phyloP scores from a whole-genome alignment of 768 basidiomycete genomes.

The Infundibulicybe gibba region DNA sequence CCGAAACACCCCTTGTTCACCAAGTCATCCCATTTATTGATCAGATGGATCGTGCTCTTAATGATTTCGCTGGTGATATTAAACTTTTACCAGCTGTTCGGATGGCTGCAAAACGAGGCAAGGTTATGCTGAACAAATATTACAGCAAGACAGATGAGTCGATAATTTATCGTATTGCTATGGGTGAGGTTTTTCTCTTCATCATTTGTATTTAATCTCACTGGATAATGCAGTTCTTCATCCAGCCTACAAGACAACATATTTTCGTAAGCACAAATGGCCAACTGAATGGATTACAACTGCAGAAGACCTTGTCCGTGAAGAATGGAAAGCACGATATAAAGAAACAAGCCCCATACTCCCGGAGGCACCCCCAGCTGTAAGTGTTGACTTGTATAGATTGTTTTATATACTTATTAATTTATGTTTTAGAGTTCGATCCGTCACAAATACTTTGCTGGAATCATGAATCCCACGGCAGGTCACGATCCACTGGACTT shows the following conservation, averaged over 20 bases:
- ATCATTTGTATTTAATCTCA: too few species aligned
- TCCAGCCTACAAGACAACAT: slow-evolving; percentile 12
- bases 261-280: slow-evolving; percentile 15
- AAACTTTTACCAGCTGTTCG: too few species aligned
- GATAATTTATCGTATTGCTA: too few species aligned
- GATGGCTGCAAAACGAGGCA: too few species aligned
- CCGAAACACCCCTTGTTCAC: too few species aligned
- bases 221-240: too few species aligned
- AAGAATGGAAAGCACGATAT: neutral
- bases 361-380: neutral
- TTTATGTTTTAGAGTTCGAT: neutral
- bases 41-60: too few species aligned
- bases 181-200: too few species aligned
- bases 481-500: slow-evolving; percentile 1
- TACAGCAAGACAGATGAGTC: too few species aligned
- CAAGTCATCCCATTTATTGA: too few species aligned
- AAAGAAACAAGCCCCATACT: neutral
- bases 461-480: neutral
- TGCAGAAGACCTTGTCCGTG: slow-evolving; percentile 3
- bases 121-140: too few species aligned
- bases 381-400: neutral
- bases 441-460: neutral
- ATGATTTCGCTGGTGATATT: too few species aligned
- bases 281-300: slow-evolving; percentile 13
- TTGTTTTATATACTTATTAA: neutral